Base-by-base conservation (phyloP, 1,284 basidiomycete species). In the Porphyrellus sp. region DNA sequence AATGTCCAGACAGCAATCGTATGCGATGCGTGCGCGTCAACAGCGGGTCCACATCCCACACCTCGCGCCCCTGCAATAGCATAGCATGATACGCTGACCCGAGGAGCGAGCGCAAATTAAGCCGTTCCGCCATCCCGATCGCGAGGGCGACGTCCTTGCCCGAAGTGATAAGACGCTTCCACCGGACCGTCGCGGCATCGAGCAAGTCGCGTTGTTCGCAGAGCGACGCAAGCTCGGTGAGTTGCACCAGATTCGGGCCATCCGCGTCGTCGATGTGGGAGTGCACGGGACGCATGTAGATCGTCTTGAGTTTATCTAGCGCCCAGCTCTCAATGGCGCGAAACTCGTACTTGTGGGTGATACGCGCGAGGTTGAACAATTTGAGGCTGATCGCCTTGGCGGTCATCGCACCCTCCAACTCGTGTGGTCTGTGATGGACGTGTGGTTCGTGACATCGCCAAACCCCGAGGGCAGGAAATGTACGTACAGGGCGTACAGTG, bases 261-360 rank as follows among this genome's bases (percentile, higher is more conserved):
- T 71, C 69, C 1, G 62, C 52, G 12, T 70, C 68, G 7, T 68
- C 68, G 7, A 57, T 55, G 50, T 59, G 57, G 5, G 67, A 53
- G 21, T 71, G 69, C 35, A 39, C 48, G 2, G 73, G 66, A 20
- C 66, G 70, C 24, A 66, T 68, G 62, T 72, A 74, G 59, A 65
- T 73, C 46, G 60, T 58, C 61, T 72, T 70, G 44, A 80, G 69
- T 18, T 74, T 76, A 40, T 65, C 57, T 45, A 80, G 67, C 0
- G 77, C 74, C 80, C 79, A 81, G 34, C 54, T 63, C 60, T 79
- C 77, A 49, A 77, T 74, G n/a, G 71, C 73, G 25, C 75, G 71
- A 63, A 80, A 81, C 51, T 78, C 76, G 62, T 81, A 81, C 53
- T 81, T 81, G 68, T 81, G 78, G 5, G 78, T 74, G 51, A 81